Percentiles rank a stretch among this genome's conserved stretches.
Conservation (phyloP, 257 asterid genomes). For the Gentiana dahurica region DNA sequence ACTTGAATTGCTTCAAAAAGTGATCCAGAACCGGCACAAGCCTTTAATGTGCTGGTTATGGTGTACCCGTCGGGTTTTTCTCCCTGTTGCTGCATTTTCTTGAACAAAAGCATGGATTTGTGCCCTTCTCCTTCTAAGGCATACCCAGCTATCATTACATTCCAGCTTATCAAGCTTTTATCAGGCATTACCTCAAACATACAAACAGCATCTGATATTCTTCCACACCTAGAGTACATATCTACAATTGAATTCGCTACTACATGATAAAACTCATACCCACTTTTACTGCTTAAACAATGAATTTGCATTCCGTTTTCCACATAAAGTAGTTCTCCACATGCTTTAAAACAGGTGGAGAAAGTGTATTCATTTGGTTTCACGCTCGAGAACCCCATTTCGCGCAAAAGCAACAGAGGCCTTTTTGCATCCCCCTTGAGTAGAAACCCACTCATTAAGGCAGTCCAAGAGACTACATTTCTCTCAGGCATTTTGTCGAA, state of each 20-base stretch:
- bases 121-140: slow-evolving; percentile 24
- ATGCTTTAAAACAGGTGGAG: slow-evolving; percentile 53
- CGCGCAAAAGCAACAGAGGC: slow-evolving; percentile 26
- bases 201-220: slow-evolving; percentile 31
- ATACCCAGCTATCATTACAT: slow-evolving; percentile 45
- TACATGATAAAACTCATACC: slow-evolving; percentile 34
- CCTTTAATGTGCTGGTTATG: slow-evolving; percentile 49
- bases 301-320: slow-evolving; percentile 46
- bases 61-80: slow-evolving; percentile 50
- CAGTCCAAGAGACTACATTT: slow-evolving; percentile 55
- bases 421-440: slow-evolving; percentile 20
- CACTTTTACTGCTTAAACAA: slow-evolving; percentile 33
- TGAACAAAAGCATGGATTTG: slow-evolving; percentile 31
- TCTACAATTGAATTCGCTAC: slow-evolving; percentile 47
- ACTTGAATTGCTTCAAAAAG: slow-evolving; percentile 46
- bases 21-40: slow-evolving; percentile 45
- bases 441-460: slow-evolving; percentile 42
- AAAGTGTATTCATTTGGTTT: slow-evolving; percentile 45
- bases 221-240: slow-evolving; percentile 48
- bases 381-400: slow-evolving; percentile 28
- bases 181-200: slow-evolving; percentile 31
- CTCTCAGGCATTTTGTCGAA: slow-evolving; percentile 48
- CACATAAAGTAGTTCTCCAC: slow-evolving; percentile 25
- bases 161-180: slow-evolving; percentile 40
- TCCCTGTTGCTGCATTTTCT: slow-evolving; percentile 34